Evolutionary conservation across 2,329 filamentous ascomycete species (phyloP), one percentile per base, ranked within the genome.

Genomic region (Ascochyta koolunga): DNA sequence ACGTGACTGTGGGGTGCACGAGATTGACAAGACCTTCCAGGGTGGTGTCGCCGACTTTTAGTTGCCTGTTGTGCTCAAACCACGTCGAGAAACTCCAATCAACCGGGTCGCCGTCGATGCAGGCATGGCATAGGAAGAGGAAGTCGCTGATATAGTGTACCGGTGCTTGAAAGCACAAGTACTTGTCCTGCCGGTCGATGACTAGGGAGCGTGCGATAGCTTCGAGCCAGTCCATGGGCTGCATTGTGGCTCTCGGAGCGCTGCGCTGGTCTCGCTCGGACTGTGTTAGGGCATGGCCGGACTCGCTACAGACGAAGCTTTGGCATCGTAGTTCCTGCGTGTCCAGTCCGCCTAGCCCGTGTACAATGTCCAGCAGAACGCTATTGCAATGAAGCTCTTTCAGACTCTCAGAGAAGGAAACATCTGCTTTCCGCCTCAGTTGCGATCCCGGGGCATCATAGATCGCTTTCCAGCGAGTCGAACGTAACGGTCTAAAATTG

Each of bases 141-240:
- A 72, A 70, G 32, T 70, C 65, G 19, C 52, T 59, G 18, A 68
- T 40, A 31, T 70, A 72, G 5, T 66, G 50, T 1, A 47, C 32
- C 3, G 64, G 68, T 10, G 68, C 65, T 21, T 58, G 55, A 25
- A 62, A 68, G 35, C 66, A 62, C 8, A 71, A 57, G 31, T 70
- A 71, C 19, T 71, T 72, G 60, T 72, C 68, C 38, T 66, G 59
- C 7, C 68, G 64, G 36, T 69, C 65, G 21, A 72, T 59, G 6
- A 66, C 62, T 5, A 72, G 60, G 0, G 65, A 70, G 15, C 65
- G 62, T 6, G 65, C 60, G 13, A 72, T 56, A 0, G 58, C 49
- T 41, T 64, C 58, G 7, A 71, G 39, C 50, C 61, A 60, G 25
- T 67, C 61, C 37, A 58, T 44, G n/a, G 54, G 54, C 16, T 47